Conservation (phyloP, 768 basidiomycete genomes). For the Panaeolus papilionaceus region DNA sequence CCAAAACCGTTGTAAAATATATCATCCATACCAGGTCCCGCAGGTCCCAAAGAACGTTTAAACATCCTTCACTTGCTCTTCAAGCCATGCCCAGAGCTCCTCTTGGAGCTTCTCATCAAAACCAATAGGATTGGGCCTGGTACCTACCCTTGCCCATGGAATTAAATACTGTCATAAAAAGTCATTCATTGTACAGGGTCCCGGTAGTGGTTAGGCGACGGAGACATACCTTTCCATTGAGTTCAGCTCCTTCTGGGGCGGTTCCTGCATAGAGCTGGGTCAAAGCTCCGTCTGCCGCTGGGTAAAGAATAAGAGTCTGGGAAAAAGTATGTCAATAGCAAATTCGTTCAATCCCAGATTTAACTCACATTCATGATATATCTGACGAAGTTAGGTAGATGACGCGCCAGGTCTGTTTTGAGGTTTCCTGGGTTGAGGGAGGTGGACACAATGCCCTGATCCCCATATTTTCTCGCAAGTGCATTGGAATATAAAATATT, state of each 20-base stretch:
- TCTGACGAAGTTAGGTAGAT: conserved; percentile 21
- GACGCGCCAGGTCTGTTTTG: conserved; percentile 38
- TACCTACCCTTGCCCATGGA: conserved; percentile 48
- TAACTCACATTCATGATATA: conserved; percentile 20
- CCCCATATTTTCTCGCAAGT: conserved; percentile 48
- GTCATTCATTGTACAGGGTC: conserved; percentile 39
- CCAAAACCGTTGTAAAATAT: neutral
- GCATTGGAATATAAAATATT: conserved; percentile 48
- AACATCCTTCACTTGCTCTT: conserved; percentile 42
- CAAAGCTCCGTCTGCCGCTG: conserved; percentile 47
- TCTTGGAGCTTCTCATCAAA: conserved; percentile 36
- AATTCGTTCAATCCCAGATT: neutral
- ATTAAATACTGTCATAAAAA: conserved; percentile 42
- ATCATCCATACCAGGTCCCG: neutral
- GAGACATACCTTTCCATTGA: conserved; percentile 52
- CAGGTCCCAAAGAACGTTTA: neutral
- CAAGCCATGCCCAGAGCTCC: conserved; percentile 48
- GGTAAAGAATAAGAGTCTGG: conserved; percentile 31
- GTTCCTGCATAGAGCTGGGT: conserved; percentile 61
- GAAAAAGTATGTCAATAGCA: neutral
- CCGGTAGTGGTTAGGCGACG: neutral
- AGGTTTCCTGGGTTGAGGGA: conserved; percentile 53
- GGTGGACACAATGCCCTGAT: conserved; percentile 48
- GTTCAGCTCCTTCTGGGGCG: conserved; percentile 38
- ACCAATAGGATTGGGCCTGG: conserved; percentile 24